A percentile compares a stretch with the other conserved stretches of the same genome.
phyloP scores from a whole-genome alignment of 495 filamentous ascomycete genomes.

The Bombardia bombarda region DNA sequence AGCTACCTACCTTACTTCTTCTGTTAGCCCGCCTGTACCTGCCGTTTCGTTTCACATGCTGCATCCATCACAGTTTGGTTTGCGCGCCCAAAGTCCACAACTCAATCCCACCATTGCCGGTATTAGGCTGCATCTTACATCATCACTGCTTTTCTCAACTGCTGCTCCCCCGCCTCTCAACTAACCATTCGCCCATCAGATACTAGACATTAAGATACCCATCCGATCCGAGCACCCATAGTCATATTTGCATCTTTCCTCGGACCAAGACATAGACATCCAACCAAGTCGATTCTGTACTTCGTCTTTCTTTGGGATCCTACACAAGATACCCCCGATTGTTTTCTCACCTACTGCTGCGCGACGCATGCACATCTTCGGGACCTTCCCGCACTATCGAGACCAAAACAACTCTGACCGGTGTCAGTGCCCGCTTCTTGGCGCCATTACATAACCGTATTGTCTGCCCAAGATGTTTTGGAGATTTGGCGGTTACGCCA shows the following conservation, averaged over 20 bases:
- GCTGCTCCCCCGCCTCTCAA: not conserved
- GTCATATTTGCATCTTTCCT: conserved; percentile 8
- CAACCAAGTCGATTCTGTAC: not conserved
- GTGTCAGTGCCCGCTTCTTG: conserved; percentile 9
- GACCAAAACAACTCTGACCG: not conserved
- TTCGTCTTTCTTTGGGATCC: not conserved
- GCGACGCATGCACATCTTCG: no score
- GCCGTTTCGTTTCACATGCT: not conserved
- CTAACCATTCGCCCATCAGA: conserved; percentile 12
- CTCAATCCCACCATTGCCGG: not conserved
- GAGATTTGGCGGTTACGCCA: conserved; percentile 97
- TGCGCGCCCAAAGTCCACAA: not conserved
- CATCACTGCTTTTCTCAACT: conserved; percentile 1
- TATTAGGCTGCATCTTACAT: conserved; percentile 2
- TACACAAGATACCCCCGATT: conserved; percentile 1
- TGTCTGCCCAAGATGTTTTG: conserved; percentile 85
- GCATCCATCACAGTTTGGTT: not conserved
- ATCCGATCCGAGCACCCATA: conserved; percentile 3
- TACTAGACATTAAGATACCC: conserved; percentile 26
- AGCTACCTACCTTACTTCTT: not conserved
- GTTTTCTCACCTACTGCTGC: no score
- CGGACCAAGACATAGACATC: conserved; percentile 1
- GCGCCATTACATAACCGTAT: conserved; percentile 34
- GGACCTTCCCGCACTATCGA: no score
- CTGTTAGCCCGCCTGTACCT: not conserved